These are phyloP conservation scores for Cicer cuneatum DNA, from an alignment of 306 rosid genomes.

Conservation along the genomic window DNA sequence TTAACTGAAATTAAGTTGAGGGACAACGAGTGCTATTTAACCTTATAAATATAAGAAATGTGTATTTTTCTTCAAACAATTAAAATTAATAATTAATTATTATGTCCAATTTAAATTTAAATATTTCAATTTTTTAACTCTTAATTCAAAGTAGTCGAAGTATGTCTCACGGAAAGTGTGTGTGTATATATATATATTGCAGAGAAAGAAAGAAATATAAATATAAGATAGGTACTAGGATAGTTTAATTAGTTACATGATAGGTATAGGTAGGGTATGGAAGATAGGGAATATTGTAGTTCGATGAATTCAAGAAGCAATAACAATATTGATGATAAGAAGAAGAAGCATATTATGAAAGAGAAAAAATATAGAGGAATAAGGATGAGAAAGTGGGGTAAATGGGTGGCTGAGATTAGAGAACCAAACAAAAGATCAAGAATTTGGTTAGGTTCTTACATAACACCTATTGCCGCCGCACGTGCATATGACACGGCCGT, in stretches of 20 bases:
- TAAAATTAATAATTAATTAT: too few relatives aligned
- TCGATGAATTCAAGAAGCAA: conserved; percentile 47
- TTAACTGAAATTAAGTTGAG: too few relatives aligned
- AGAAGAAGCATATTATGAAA: conserved; percentile 1
- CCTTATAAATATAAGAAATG: too few relatives aligned
- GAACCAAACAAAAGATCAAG: conserved; percentile 94
- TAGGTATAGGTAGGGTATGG: conserved; percentile 25
- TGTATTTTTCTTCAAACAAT: too few relatives aligned
- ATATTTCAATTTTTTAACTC: too few relatives aligned
- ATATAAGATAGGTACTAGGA: conserved; percentile 2
- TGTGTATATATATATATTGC: neutral
- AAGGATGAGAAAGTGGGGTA: conserved; percentile 99
- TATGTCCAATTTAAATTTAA: too few relatives aligned
- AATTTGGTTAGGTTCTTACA: conserved; percentile 93
- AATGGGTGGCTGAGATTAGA: conserved; percentile 98
- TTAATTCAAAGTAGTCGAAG: too few relatives aligned
- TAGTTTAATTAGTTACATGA: conserved; percentile 30
- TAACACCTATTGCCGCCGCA: conserved; percentile 86
- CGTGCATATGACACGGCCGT: conserved; percentile 98
- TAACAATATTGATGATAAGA: conserved; percentile 42
- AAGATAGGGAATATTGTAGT: conserved; percentile 55
- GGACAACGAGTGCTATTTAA: too few relatives aligned
- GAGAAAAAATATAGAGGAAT: conserved; percentile 82
- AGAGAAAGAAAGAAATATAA: neutral
- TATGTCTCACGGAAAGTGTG: neutral